Evolutionary conservation across 306 rosid genomes (phyloP).

Genomic region (Quercus alba): DNA sequence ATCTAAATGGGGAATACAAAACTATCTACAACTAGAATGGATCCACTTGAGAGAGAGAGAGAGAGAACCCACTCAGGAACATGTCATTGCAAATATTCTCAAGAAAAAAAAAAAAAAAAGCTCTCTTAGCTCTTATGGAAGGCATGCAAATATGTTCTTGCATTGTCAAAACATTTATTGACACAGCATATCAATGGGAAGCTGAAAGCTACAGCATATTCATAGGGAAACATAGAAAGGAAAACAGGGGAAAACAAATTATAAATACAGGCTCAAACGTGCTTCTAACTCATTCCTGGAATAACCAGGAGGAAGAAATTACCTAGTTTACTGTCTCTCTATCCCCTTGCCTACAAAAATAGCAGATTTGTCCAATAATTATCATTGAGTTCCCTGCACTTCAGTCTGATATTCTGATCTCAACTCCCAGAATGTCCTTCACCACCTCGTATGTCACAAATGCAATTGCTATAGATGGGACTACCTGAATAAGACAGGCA

Average conservation of each 20-base stretch:
- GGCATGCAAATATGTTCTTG: conserved; percentile 48
- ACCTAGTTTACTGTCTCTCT: conserved; percentile 55
- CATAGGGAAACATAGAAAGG: conserved; percentile 39
- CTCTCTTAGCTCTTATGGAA: conserved; percentile 36
- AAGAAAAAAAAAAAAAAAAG: conserved; percentile 28
- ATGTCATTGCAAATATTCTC: conserved; percentile 25
- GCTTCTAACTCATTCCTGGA: conserved; percentile 48
- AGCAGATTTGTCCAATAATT: conserved; percentile 36
- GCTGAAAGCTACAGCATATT: conserved; percentile 39
- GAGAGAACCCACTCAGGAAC: conserved; percentile 1
- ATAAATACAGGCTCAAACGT: conserved; percentile 49
- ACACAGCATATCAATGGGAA: conserved; percentile 42
- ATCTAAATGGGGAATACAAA: background rate
- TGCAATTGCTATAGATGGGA: conserved; percentile 93
- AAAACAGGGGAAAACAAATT: conserved; percentile 55
- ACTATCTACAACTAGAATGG: background rate
- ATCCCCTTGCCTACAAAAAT: conserved; percentile 70
- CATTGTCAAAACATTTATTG: conserved; percentile 68
- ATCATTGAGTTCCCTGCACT: conserved; percentile 15
- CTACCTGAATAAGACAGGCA: conserved; percentile 67
- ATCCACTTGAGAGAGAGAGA: background rate
- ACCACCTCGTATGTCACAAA: conserved; percentile 91
- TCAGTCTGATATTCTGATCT: conserved; percentile 91
- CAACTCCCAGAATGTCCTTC: conserved; percentile 96
- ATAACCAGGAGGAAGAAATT: conserved; percentile 32